Base-by-base conservation (phyloP, 1,284 basidiomycete species). In the Peniophora sp. region DNA sequence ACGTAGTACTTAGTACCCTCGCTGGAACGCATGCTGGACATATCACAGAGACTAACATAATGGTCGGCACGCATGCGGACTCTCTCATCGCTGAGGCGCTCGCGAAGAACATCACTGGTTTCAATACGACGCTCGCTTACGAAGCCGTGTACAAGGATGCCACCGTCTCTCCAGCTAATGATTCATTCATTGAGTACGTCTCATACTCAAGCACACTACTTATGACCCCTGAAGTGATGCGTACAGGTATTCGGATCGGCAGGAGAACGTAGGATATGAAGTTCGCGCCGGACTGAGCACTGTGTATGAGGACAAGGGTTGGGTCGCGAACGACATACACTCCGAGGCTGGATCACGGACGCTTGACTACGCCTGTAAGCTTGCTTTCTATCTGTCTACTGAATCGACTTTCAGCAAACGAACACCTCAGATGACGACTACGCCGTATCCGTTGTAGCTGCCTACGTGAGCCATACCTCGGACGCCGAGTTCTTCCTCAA, bases 241-340 rank as follows among this genome's bases (percentile, higher is more conserved):
- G 22, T 19, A 2, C 52, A 84, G 81, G 47, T 91, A 89, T 56
- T 76, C 65, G 36, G 89, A 92, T 63, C 77, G 89, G 2, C 73
- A 92, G 65, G 85, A 92, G 79, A 73, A 79, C 50, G 89, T 90
- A 1, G 86, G 86, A 24, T 89, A 88, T 58, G 88, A 91, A 74
- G 88, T 83, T 3, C 81, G 88, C 17, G 90, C 89, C 0, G 89
- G 89, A 0, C 66, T 92, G 41, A 81, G 81, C 0, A 78, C 81
- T 0, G 77, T 81, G 32, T 92, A 91, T 60, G 69, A 68, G n/a
- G 61, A 70, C 11, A 73, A 75, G 20, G 89, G 89, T 5, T 93
- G 81, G 76, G 89, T 92, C 0, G 89, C 87, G 2, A 74, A 83
- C 49, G 88, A 92, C 58, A 65, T 88, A 12, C 89, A 91, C 64